phyloP scores from a whole-genome alignment of 768 basidiomycete species.

The Kwoniella dejecticola region DNA sequence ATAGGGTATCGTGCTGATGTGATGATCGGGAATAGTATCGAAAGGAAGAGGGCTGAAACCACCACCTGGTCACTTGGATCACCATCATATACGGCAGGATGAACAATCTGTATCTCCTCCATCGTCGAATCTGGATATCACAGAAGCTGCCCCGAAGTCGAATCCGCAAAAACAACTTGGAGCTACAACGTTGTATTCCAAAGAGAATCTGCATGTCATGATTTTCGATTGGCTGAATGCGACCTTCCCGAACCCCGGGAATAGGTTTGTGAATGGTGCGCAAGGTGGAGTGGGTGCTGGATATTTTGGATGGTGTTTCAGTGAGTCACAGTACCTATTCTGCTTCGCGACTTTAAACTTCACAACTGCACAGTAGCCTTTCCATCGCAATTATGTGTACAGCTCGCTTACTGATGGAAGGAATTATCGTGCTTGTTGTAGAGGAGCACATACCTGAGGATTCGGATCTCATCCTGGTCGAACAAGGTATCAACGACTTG shows the following conservation, averaged over 20 bases:
- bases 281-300: constrained; percentile 46
- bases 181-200: constrained; percentile 44
- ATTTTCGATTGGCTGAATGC: constrained; percentile 50
- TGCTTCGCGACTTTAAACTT: no score
- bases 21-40: constrained; percentile 28
- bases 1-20: not conserved
- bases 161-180: constrained; percentile 15
- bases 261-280: constrained; percentile 45
- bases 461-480: constrained; percentile 42
- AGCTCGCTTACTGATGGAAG: no score
- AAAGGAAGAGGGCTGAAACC: constrained; percentile 45
- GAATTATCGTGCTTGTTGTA: no score
- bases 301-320: constrained; percentile 47
- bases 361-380: no score
- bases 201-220: constrained; percentile 47
- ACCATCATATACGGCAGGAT: not conserved
- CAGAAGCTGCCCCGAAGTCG: not conserved
- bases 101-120: not conserved
- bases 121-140: constrained; percentile 2
- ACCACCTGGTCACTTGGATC: constrained; percentile 3
- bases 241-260: constrained; percentile 41
- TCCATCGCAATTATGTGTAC: no score
- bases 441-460: constrained; percentile 48
- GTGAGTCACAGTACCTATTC: constrained; percentile 22
- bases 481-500: constrained; percentile 49